Evolutionary conservation across 768 basidiomycete species (phyloP).

Genomic region (Suillus subaureus): DNA sequence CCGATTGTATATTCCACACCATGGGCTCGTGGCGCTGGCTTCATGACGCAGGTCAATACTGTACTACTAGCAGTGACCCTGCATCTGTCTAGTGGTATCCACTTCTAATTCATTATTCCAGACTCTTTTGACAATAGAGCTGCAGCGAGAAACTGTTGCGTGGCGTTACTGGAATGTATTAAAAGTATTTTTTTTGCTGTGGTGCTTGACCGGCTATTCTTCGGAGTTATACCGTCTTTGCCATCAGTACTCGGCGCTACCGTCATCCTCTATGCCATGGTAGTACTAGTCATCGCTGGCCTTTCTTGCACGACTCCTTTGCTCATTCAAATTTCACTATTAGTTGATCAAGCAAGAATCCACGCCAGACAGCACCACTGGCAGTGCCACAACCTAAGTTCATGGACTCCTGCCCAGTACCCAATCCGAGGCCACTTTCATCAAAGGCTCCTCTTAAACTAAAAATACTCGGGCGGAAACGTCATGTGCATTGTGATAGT

Average conservation of each 20-base stretch:
- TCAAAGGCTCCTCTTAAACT: neutral
- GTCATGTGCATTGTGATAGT: neutral
- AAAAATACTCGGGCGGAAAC: neutral
- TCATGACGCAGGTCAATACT: no score
- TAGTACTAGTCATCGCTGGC: conserved; percentile 31
- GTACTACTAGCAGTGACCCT: no score
- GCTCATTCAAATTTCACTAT: neutral
- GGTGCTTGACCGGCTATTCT: conserved; percentile 65
- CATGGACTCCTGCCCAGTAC: neutral
- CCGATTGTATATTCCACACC: no score
- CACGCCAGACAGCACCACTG: neutral
- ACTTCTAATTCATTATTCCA: no score
- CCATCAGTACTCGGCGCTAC: conserved; percentile 61
- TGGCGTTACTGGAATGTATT: conserved; percentile 56
- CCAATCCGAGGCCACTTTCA: no score
- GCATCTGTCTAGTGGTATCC: no score
- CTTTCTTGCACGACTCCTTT: neutral
- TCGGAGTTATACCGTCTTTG: conserved; percentile 55
- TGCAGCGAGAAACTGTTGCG: no score
- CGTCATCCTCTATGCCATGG: conserved; percentile 54
- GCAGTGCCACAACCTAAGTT: no score
- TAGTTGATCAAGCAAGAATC: neutral
- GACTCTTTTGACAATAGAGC: no score
- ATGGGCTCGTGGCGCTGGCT: no score
- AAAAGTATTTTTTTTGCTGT: conserved; percentile 61